Evolutionary conservation across 768 basidiomycete genomes (phyloP).

Genomic region (Erythrobasidium yunnanense): DNA sequence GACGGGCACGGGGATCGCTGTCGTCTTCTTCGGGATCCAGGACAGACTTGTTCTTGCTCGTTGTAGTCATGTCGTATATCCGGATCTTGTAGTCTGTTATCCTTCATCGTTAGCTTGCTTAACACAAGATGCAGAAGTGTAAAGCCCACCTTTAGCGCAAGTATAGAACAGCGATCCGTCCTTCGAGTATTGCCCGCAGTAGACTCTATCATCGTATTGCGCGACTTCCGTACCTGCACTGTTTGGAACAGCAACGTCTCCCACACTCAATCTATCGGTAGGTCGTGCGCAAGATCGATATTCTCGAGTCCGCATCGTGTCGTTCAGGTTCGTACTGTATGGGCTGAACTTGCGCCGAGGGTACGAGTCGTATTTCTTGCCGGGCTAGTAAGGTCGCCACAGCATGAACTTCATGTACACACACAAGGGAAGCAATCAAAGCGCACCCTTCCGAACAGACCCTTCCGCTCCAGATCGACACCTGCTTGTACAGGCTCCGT

Average conservation of each 20-base stretch:
- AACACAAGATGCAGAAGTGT: not conserved
- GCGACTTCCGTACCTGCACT: slow-evolving; percentile 69
- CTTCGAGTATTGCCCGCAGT: slow-evolving; percentile 75
- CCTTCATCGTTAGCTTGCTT: not conserved
- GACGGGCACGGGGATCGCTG: slow-evolving; percentile 22
- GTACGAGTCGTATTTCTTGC: not conserved
- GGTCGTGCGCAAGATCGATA: not conserved
- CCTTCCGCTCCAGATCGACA: slow-evolving; percentile 55
- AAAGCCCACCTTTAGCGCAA: slow-evolving; percentile 60
- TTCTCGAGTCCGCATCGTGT: slow-evolving; percentile 24
- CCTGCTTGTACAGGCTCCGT: slow-evolving; percentile 43
- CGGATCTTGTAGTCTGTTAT: slow-evolving; percentile 69
- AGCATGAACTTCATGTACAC: slow-evolving; percentile 51
- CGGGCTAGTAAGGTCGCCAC: not conserved
- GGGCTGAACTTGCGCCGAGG: slow-evolving; percentile 11
- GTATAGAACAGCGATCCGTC: slow-evolving; percentile 73
- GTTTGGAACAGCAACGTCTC: slow-evolving; percentile 64
- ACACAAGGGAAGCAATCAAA: slow-evolving; percentile 36
- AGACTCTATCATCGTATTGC: slow-evolving; percentile 60
- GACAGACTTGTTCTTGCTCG: slow-evolving; percentile 35
- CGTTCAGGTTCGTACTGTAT: slow-evolving; percentile 10
- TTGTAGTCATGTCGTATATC: slow-evolving; percentile 65
- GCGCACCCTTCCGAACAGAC: slow-evolving; percentile 65
- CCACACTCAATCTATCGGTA: slow-evolving; percentile 15
- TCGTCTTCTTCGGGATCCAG: slow-evolving; percentile 27